Evolutionary conservation across 2,329 filamentous ascomycete genomes (phyloP).

Genomic region (Leptographium procerum): DNA sequence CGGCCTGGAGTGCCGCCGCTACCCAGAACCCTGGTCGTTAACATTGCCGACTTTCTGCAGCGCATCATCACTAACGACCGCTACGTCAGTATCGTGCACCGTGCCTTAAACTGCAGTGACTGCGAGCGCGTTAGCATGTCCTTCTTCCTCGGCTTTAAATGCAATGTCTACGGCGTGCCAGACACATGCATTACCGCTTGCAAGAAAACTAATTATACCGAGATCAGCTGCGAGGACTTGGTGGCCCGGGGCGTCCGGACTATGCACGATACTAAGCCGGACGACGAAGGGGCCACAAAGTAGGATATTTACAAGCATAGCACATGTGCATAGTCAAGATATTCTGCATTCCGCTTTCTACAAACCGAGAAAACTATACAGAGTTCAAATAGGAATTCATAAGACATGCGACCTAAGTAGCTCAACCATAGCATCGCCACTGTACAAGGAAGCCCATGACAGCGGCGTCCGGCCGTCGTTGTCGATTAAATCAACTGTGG

Average conservation of each 20-base stretch:
- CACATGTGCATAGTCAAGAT: too few relatives aligned
- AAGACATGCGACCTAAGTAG: too few relatives aligned
- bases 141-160: conserved; percentile 10
- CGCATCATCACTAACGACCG: conserved; percentile 9
- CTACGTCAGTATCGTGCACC: conserved; percentile 9
- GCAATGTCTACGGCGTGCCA: conserved; percentile 12
- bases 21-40: conserved; percentile 4
- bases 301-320: too few relatives aligned
- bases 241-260: neutral
- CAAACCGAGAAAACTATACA: too few relatives aligned
- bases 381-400: too few relatives aligned
- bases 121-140: conserved; percentile 9
- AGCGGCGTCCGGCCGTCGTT: too few relatives aligned
- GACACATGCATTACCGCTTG: conserved; percentile 4
- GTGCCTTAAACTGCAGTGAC: conserved; percentile 6
- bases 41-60: conserved; percentile 9
- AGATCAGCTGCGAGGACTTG: conserved; percentile 8
- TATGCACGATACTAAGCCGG: conserved; percentile 2
- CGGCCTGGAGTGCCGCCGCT: too few relatives aligned
- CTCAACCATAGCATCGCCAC: too few relatives aligned
- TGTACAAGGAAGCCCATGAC: too few relatives aligned
- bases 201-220: conserved; percentile 6
- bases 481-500: too few relatives aligned
- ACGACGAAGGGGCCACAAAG: too few relatives aligned
- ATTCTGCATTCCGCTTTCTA: too few relatives aligned